Conservation (phyloP, 2,329 filamentous ascomycete species). For the Penicillium sumatraense region DNA sequence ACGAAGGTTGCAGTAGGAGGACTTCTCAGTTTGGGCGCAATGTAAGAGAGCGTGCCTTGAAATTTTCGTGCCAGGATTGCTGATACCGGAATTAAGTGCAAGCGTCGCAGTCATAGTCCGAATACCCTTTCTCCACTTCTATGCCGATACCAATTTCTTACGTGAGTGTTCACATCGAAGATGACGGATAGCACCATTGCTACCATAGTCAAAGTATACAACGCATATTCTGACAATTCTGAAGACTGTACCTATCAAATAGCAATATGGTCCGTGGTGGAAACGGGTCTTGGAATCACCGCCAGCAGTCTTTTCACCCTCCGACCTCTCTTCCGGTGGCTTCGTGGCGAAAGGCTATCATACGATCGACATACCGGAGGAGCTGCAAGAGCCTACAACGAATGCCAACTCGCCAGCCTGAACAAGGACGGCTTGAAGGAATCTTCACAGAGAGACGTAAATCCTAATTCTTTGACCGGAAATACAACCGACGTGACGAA, state of each 20-base stretch:
- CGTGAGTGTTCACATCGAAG: background rate
- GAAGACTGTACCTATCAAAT: constrained; percentile 21
- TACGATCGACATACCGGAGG: background rate
- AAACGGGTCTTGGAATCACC: constrained; percentile 27
- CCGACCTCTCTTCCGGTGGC: constrained; percentile 18
- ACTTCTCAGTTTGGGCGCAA: constrained; percentile 25
- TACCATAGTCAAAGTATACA: background rate
- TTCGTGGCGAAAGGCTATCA: background rate
- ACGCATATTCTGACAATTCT: background rate
- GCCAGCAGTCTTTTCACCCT: constrained; percentile 26
- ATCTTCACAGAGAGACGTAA: background rate
- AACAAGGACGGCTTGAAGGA: background rate
- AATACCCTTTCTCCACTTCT: constrained; percentile 19
- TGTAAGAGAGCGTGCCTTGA: constrained; percentile 16
- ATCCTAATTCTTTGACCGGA: background rate
- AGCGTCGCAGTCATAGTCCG: constrained; percentile 27
- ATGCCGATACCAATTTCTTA: background rate
- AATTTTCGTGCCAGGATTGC: background rate
- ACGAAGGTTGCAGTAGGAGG: constrained; percentile 22
- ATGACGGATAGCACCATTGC: background rate
- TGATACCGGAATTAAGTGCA: constrained; percentile 15
- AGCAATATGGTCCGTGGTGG: constrained; percentile 27
- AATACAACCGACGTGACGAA: background rate
- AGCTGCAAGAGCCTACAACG: background rate
- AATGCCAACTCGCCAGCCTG: background rate